Percentiles rank a stretch among this genome's conserved stretches.
Conservation (phyloP, 1,284 basidiomycete species). For the Leccinum subrobustum region DNA sequence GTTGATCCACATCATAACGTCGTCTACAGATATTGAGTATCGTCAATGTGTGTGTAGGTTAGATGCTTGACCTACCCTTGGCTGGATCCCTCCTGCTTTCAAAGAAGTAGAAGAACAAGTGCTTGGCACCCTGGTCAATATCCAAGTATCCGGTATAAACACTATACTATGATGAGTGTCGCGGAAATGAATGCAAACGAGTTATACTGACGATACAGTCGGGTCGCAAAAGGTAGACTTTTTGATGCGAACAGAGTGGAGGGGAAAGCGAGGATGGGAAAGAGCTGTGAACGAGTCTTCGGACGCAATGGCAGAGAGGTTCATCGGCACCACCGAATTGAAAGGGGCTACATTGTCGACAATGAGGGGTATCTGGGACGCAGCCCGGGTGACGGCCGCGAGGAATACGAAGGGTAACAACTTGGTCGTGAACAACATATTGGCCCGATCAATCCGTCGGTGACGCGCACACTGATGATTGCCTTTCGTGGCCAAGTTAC, state of each 20-base stretch:
- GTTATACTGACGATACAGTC: constrained; percentile 54
- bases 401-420: constrained; percentile 25
- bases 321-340: background rate
- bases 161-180: constrained; percentile 27
- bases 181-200: background rate
- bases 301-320: constrained; percentile 32
- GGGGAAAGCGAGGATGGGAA: constrained; percentile 47
- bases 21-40: constrained; percentile 39
- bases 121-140: constrained; percentile 54
- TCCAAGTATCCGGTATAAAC: constrained; percentile 65
- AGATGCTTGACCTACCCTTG: constrained; percentile 35
- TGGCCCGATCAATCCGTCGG: background rate
- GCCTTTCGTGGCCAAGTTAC: constrained; percentile 29
- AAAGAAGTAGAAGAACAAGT: constrained; percentile 86
- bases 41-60: background rate
- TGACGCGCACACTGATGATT: background rate
- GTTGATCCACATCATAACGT: constrained; percentile 73
- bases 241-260: constrained; percentile 58
- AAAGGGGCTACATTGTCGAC: background rate
- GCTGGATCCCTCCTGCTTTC: constrained; percentile 70
- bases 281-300: constrained; percentile 43
- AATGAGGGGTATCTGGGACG: constrained; percentile 10
- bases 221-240: constrained; percentile 57
- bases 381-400: background rate
- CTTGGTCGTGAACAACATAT: background rate